Percentiles rank a stretch among this genome's conserved stretches.
phyloP scores from a whole-genome alignment of 106 monocot genomes.

The Acorus calamus region DNA sequence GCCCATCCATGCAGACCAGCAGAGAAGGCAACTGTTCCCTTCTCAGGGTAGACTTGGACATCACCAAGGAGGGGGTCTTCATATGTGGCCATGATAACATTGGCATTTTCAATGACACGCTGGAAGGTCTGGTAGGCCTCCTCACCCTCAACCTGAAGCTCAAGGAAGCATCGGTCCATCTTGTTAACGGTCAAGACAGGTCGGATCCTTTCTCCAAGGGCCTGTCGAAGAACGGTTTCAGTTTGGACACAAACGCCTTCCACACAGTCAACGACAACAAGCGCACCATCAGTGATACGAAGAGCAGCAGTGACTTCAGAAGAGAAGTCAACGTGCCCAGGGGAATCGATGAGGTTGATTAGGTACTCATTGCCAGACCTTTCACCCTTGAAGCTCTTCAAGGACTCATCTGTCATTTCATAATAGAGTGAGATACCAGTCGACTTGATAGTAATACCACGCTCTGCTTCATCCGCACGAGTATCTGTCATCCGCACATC shows the following conservation, averaged over 20 bases:
- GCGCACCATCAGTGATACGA: slow-evolving; percentile 43
- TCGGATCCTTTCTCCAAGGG: slow-evolving; percentile 43
- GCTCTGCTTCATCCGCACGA: slow-evolving; percentile 36
- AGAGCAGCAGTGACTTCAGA: slow-evolving; percentile 46
- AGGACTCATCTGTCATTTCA: slow-evolving; percentile 28
- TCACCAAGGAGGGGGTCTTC: slow-evolving; percentile 47
- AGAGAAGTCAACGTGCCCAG: slow-evolving; percentile 46
- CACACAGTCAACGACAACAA: slow-evolving; percentile 42
- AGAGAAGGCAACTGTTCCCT: slow-evolving; percentile 51
- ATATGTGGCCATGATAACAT: slow-evolving; percentile 48
- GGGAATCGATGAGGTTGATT: slow-evolving; percentile 48
- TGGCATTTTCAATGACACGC: slow-evolving; percentile 47
- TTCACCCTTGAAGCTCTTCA: slow-evolving; percentile 35
- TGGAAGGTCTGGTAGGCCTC: slow-evolving; percentile 42
- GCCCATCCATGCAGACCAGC: slow-evolving; percentile 49
- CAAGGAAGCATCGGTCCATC: slow-evolving; percentile 42
- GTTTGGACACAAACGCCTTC: slow-evolving; percentile 51
- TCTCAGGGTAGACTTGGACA: slow-evolving; percentile 47
- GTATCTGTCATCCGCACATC: slow-evolving; percentile 44
- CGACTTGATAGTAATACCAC: slow-evolving; percentile 44
- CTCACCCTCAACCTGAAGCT: slow-evolving; percentile 47
- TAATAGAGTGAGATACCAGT: slow-evolving; percentile 37
- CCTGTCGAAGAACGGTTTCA: slow-evolving; percentile 39
- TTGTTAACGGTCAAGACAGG: slow-evolving; percentile 44
- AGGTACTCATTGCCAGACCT: slow-evolving; percentile 37